Evolutionary conservation across 2,329 filamentous ascomycete species (phyloP).

Genomic region (Talaromyces amestolkiae): DNA sequence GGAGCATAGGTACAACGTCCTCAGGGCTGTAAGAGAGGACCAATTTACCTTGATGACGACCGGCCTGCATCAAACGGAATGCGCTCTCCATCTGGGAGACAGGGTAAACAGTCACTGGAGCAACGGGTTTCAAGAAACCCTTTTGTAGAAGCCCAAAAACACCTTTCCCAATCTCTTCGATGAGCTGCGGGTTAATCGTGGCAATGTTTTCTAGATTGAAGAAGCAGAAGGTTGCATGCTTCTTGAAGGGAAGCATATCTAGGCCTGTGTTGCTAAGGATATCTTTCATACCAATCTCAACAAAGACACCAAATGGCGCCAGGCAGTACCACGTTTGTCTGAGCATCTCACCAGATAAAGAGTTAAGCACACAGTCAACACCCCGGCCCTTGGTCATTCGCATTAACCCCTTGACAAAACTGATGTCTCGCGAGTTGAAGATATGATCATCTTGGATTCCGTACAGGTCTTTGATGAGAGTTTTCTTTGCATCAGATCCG

Average conservation of each 20-base stretch:
- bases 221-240: background rate
- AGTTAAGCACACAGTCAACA: conserved; percentile 22
- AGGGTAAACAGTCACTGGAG: background rate
- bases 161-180: background rate
- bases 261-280: background rate
- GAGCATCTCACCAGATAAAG: background rate
- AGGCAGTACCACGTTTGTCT: background rate
- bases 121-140: background rate
- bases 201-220: too few relatives aligned
- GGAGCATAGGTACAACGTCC: background rate
- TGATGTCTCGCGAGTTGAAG: conserved; percentile 12
- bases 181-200: background rate
- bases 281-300: background rate
- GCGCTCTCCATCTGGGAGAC: background rate
- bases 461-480: conserved; percentile 18
- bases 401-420: conserved; percentile 14
- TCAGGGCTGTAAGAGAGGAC: background rate
- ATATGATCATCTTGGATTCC: conserved; percentile 17
- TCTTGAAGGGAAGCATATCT: background rate
- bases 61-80: background rate
- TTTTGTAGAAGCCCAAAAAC: background rate
- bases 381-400: conserved; percentile 25
- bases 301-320: background rate
- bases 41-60: background rate
- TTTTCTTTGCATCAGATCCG: conserved; percentile 18